These are phyloP conservation scores for Colletotrichum costaricense DNA, from an alignment of 2,329 filamentous ascomycete species.

Conservation along the genomic window DNA sequence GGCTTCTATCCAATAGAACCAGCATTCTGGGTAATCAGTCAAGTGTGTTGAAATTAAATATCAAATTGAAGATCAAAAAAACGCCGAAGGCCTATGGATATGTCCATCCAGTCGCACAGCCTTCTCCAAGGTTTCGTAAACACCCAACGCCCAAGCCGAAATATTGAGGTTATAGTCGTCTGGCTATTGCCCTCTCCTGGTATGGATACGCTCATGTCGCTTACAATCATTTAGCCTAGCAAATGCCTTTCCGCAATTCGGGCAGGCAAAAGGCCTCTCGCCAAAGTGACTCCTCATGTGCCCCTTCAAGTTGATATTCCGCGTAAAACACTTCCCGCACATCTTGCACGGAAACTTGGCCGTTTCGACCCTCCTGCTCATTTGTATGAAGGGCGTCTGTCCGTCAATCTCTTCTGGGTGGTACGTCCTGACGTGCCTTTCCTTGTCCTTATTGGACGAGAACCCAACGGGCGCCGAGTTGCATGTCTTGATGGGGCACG, in stretches of 20 bases:
- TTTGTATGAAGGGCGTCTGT: slow-evolving; percentile 37
- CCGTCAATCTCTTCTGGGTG: slow-evolving; percentile 41
- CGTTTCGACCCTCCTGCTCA: slow-evolving; percentile 36
- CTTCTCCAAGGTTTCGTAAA: no score
- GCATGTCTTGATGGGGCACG: slow-evolving; percentile 49
- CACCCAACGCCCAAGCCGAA: no score
- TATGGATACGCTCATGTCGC: slow-evolving; percentile 46
- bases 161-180: no score
- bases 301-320: slow-evolving; percentile 47
- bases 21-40: no score
- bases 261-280: slow-evolving; percentile 43
- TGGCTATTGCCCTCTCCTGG: not conserved
- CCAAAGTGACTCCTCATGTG: slow-evolving; percentile 52
- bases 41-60: no score
- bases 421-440: slow-evolving; percentile 44
- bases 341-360: slow-evolving; percentile 44
- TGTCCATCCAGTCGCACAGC: no score
- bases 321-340: slow-evolving; percentile 51
- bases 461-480: slow-evolving; percentile 50
- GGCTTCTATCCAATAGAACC: no score
- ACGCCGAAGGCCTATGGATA: no score
- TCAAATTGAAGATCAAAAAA: no score
- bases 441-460: slow-evolving; percentile 50
- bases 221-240: slow-evolving; percentile 46
- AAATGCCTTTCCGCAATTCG: slow-evolving; percentile 46